phyloP scores from a whole-genome alignment of 805 yeast genomes.

The Schwanniomyces occidentalis region DNA sequence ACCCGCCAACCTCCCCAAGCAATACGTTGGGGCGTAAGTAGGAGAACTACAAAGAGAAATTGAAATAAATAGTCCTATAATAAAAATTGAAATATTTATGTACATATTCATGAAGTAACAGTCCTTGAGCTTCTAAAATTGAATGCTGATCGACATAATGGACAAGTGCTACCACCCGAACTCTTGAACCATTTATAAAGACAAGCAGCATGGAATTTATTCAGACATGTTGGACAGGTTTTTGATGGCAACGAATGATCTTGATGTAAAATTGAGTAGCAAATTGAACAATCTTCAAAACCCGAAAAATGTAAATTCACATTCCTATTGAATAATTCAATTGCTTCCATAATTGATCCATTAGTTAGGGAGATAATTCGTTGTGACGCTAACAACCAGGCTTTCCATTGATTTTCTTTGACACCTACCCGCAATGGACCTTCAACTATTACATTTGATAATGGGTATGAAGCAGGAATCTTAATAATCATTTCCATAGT shows the following conservation, averaged over 20 bases:
- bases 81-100: not conserved
- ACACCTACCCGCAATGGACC: conserved; percentile 86
- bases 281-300: conserved; percentile 95
- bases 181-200: conserved; percentile 96
- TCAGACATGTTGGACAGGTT: conserved; percentile 84
- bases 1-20: not conserved
- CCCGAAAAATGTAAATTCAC: conserved; percentile 87
- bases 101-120: conserved; percentile 1
- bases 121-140: conserved; percentile 36
- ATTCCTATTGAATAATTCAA: conserved; percentile 68
- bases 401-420: conserved; percentile 88
- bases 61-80: not conserved
- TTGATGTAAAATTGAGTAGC: conserved; percentile 88
- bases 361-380: conserved; percentile 73
- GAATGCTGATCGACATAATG: conserved; percentile 79
- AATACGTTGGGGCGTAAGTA: not conserved
- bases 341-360: conserved; percentile 68
- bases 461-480: conserved; percentile 77
- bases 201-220: conserved; percentile 95
- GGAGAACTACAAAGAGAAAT: not conserved
- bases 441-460: conserved; percentile 68
- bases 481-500: conserved; percentile 74
- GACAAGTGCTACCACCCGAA: conserved; percentile 90
- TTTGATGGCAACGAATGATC: conserved; percentile 90
- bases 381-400: conserved; percentile 92